Percentiles rank a stretch among this genome's conserved stretches.
Conservation (phyloP, 2,329 filamentous ascomycete species). For the Diaporthe batatas region DNA sequence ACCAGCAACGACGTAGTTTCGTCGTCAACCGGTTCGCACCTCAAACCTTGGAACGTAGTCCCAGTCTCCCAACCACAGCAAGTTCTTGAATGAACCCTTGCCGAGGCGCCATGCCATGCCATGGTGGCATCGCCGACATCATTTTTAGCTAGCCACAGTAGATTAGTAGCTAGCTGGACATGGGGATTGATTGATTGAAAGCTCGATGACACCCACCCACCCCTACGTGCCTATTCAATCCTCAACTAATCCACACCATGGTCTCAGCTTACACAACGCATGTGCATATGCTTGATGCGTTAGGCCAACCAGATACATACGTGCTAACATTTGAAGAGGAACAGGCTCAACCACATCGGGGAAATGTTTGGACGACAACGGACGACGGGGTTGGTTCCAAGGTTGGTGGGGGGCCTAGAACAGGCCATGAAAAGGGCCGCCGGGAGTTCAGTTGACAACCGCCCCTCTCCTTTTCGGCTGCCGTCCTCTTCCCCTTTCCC, state of each 20-base stretch:
- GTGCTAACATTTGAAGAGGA: too few species aligned
- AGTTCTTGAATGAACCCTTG: neutral
- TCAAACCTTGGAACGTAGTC: neutral
- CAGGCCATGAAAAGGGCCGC: constrained; percentile 30
- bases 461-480: neutral
- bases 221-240: neutral
- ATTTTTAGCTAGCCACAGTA: neutral
- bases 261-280: neutral
- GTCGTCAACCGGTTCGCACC: too few species aligned
- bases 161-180: neutral
- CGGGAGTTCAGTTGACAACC: constrained; percentile 32
- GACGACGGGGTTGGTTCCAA: too few species aligned
- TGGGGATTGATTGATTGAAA: too few species aligned
- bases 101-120: neutral
- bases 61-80: too few species aligned
- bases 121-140: constrained; percentile 4
- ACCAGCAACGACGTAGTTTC: too few species aligned
- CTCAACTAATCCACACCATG: neutral
- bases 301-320: too few species aligned
- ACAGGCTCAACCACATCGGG: too few species aligned
- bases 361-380: constrained; percentile 22
- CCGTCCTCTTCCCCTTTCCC: neutral
- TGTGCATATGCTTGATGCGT: too few species aligned
- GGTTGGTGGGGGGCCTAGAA: constrained; percentile 22
- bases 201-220: too few species aligned